A percentile compares a stretch with the other conserved stretches of the same genome.
These are phyloP conservation scores for Tulasnella sp. DNA, from an alignment of 768 basidiomycete species.

Conservation along the genomic window DNA sequence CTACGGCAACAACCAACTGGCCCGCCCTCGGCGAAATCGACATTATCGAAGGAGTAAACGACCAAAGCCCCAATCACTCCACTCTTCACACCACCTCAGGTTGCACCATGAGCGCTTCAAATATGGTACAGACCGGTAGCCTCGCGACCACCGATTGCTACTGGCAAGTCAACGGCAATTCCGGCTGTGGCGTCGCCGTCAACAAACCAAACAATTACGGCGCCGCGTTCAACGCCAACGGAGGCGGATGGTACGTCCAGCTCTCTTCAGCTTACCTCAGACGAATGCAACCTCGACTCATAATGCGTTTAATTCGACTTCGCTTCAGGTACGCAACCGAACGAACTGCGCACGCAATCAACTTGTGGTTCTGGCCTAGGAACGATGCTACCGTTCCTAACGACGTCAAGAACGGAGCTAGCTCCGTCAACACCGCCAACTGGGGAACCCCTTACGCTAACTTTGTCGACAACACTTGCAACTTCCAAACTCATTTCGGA, in stretches of 20 bases:
- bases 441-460: slow-evolving; percentile 29
- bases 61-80: slow-evolving; percentile 26
- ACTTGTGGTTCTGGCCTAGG: slow-evolving; percentile 29
- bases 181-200: slow-evolving; percentile 27
- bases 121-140: slow-evolving; percentile 43
- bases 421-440: slow-evolving; percentile 22
- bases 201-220: slow-evolving; percentile 28
- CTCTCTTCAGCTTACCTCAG: no score
- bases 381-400: slow-evolving; percentile 22
- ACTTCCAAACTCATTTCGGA: slow-evolving; percentile 28
- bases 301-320: no score
- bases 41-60: slow-evolving; percentile 37
- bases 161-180: slow-evolving; percentile 27
- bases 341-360: slow-evolving; percentile 25
- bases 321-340: slow-evolving; percentile 29
- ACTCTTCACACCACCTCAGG: slow-evolving; percentile 35
- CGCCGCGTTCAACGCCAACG: slow-evolving; percentile 27
- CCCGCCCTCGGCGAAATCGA: slow-evolving; percentile 41
- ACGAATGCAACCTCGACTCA: not conserved
- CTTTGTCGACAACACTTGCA: slow-evolving; percentile 29
- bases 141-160: slow-evolving; percentile 28
- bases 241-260: slow-evolving; percentile 27
- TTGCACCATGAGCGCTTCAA: slow-evolving; percentile 51
- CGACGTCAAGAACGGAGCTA: slow-evolving; percentile 25
- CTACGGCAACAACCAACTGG: slow-evolving; percentile 38